Base-by-base conservation (phyloP, 306 rosid genomes). In the Cajanus cajan region DNA sequence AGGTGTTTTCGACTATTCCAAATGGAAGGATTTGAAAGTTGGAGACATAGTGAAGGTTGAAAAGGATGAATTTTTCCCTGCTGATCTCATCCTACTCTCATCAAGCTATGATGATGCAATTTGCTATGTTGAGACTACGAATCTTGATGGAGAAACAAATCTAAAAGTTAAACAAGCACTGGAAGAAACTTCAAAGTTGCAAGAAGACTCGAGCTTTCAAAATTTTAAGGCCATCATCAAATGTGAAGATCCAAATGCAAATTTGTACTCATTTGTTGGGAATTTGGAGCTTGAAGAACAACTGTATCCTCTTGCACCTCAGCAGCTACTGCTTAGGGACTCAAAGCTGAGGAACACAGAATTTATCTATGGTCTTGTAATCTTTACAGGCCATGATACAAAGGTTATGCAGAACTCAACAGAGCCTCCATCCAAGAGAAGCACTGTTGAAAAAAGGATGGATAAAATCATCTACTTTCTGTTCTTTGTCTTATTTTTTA, bases 211-310 rank as follows among this genome's bases (percentile, higher is more conserved):
- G 1, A 74, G 78, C 77, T 92, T 88, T 34, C 55, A 67, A 43
- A 68, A 88, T 78, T 92, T 94, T 85, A 89, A 87, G 82, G 97
- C 91, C 34, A 68, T 76, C 73, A 92, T 94, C 79, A 89, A 88
- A 81, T 94, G 97, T 80, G 98, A 94, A 85, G 98, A 94, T 37
- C 97, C 97, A 44, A 94, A 94, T 86, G 97, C 98, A 62, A 89
- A 87, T 82, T 86, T 94, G 83, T 92, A 94, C 74, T 66, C 97
- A 4, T 94, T 92, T 11, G 86, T 94, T 1, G 98, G 98, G 3
- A 88, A 70, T 73, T 33, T 94, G 76, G 87, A 83, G 51, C 62
- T 89, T 43, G 92, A 86, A 68, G 91, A 84, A 36, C 92, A 92
- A 69, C 85, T 80, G 7, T 44, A 77, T 66, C 91, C 98, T 76